Conservation (phyloP, 2,329 filamentous ascomycete genomes). For the Colletotrichum echinochloae region DNA sequence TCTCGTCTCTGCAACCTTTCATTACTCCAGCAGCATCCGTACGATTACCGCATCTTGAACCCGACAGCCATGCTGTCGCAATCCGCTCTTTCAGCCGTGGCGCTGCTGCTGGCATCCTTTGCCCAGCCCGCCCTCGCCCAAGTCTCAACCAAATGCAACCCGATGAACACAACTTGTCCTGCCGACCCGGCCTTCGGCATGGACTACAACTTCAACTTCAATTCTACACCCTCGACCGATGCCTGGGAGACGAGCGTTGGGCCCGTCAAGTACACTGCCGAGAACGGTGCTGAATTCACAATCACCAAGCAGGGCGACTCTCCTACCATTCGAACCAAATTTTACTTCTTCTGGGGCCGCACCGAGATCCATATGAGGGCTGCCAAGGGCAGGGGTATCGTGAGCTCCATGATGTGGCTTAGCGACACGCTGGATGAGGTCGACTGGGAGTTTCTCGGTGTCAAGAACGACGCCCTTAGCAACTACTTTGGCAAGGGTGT, state of each 20-base stretch:
- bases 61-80: conserved; percentile 45
- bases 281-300: conserved; percentile 77
- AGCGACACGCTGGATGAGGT: conserved; percentile 89
- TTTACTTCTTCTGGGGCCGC: conserved; percentile 88
- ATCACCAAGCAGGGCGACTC: conserved; percentile 78
- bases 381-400: conserved; percentile 78
- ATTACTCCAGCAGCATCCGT: background rate
- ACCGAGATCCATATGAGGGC: conserved; percentile 84
- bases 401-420: conserved; percentile 85
- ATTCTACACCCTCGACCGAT: conserved; percentile 66
- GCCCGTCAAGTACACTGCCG: conserved; percentile 68
- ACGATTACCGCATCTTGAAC: background rate
- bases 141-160: conserved; percentile 82
- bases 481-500: conserved; percentile 86
- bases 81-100: conserved; percentile 49
- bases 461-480: conserved; percentile 72
- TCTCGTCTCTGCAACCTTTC: background rate
- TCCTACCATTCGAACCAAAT: conserved; percentile 81
- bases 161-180: conserved; percentile 77
- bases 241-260: conserved; percentile 79
- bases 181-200: conserved; percentile 78
- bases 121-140: conserved; percentile 71
- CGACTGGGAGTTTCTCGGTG: conserved; percentile 86
- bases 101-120: conserved; percentile 59
- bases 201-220: conserved; percentile 73